Evolutionary conservation across 306 rosid species (phyloP).

Genomic region (Lathyrus tuberosus): DNA sequence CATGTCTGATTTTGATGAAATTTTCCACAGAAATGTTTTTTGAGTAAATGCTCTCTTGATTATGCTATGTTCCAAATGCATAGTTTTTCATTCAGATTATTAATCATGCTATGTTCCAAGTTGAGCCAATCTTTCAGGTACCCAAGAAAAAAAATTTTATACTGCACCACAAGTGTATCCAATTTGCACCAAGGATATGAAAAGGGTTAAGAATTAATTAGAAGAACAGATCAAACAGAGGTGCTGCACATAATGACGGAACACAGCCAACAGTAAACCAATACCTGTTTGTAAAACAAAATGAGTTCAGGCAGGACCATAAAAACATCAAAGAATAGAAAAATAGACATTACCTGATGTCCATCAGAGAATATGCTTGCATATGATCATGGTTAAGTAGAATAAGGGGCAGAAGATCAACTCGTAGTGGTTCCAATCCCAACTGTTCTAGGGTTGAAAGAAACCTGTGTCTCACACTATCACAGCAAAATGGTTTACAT

Average conservation of each 20-base stretch:
- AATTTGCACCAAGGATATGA: background rate
- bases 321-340: conserved; percentile 26
- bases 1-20: background rate
- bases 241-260: background rate
- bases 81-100: background rate
- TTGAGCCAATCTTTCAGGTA: background rate
- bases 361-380: conserved; percentile 99
- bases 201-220: background rate
- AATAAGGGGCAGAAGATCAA: conserved; percentile 95
- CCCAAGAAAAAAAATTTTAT: background rate
- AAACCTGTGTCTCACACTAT: conserved; percentile 89
- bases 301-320: conserved; percentile 2
- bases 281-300: conserved; percentile 20
- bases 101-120: background rate
- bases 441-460: conserved; percentile 85
- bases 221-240: conserved; percentile 4
- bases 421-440: conserved; percentile 90
- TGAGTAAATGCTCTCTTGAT: conserved; percentile 4
- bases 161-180: background rate
- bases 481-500: conserved; percentile 98
- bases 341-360: conserved; percentile 72
- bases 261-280: conserved; percentile 9
- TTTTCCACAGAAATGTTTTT: background rate
- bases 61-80: background rate
- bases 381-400: conserved; percentile 94